These are phyloP conservation scores for Tolypocladium sp. DNA, from an alignment of 2,329 filamentous ascomycete species.

Conservation along the genomic window DNA sequence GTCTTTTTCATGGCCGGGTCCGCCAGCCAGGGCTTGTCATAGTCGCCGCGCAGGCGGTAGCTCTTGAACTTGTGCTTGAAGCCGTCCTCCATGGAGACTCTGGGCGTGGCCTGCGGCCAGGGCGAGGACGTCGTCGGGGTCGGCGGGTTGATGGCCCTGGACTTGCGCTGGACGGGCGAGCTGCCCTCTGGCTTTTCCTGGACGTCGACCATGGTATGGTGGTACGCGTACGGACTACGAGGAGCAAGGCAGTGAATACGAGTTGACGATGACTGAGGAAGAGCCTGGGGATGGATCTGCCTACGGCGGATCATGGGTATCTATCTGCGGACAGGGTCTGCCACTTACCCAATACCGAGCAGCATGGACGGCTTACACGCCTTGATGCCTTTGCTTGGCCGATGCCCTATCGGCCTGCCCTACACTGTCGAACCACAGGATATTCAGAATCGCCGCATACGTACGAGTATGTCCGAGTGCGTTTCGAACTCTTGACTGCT, in stretches of 20 bases:
- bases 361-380: not conserved
- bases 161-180: not conserved
- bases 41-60: constrained; percentile 21
- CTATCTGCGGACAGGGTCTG: not conserved
- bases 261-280: not conserved
- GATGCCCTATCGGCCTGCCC: not conserved
- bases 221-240: not conserved
- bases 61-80: constrained; percentile 18
- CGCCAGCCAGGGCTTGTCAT: constrained; percentile 29
- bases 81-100: constrained; percentile 2
- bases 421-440: not conserved
- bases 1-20: constrained; percentile 22
- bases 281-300: not conserved
- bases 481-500: not conserved
- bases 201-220: not conserved
- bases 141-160: not conserved
- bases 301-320: not conserved
- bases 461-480: not conserved
- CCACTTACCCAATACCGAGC: not conserved
- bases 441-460: not conserved
- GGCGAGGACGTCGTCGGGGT: not conserved
- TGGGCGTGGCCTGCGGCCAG: not conserved
- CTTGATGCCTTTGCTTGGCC: not conserved
- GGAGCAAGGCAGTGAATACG: not conserved
- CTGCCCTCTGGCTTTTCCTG: not conserved